Conservation (phyloP, 1,284 basidiomycete genomes). For the Serendipita sp. region DNA sequence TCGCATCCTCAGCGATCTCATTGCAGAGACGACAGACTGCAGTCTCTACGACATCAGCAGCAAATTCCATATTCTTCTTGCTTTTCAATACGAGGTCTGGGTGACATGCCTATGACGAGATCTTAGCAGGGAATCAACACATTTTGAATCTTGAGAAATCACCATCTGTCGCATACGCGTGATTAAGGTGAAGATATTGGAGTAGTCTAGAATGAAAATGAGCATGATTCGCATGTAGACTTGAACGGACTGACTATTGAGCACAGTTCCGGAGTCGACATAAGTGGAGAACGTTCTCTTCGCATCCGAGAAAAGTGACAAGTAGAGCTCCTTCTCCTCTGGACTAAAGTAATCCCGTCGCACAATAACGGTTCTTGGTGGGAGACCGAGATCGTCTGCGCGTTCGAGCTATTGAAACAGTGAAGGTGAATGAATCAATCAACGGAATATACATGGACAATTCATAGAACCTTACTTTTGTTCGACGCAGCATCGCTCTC, state of each 20-base stretch:
- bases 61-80: slow-evolving; percentile 57
- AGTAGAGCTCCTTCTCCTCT: slow-evolving; percentile 92
- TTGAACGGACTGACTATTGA: slow-evolving; percentile 58
- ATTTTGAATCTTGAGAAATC: slow-evolving; percentile 33
- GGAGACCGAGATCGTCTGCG: slow-evolving; percentile 95
- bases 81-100: slow-evolving; percentile 91
- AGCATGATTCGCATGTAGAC: slow-evolving; percentile 12
- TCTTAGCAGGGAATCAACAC: background rate
- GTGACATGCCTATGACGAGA: slow-evolving; percentile 21
- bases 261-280: slow-evolving; percentile 76
- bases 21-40: slow-evolving; percentile 90
- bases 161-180: slow-evolving; percentile 93
- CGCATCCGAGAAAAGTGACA: slow-evolving; percentile 83
- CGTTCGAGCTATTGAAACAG: slow-evolving; percentile 55
- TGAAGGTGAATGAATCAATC: background rate
- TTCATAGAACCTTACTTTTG: slow-evolving; percentile 36
- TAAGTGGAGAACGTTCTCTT: slow-evolving; percentile 87
- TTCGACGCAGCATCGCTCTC: slow-evolving; percentile 89
- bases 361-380: slow-evolving; percentile 83
- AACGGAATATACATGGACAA: background rate
- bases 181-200: slow-evolving; percentile 81
- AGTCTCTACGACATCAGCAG: slow-evolving; percentile 48
- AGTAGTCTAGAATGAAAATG: slow-evolving; percentile 52
- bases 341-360: slow-evolving; percentile 89
- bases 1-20: slow-evolving; percentile 94